Conservation (phyloP, 2,329 filamentous ascomycete genomes). For the Cryphonectria radicalis region DNA sequence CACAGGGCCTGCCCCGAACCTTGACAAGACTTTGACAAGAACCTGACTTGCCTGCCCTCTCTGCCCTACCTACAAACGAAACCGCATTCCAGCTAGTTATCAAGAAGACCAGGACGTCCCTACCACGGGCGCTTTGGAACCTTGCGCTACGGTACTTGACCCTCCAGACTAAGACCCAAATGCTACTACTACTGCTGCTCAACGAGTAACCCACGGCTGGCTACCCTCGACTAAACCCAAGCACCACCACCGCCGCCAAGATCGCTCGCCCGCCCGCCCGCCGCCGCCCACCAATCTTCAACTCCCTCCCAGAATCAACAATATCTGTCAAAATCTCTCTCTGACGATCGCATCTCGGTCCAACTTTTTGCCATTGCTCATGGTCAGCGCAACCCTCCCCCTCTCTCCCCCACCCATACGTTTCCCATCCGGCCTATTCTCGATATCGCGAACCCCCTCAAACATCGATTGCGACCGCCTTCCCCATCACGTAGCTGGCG, state of each 20-base stretch:
- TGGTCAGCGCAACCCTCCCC: background rate
- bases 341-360: background rate
- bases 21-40: background rate
- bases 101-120: conserved; percentile 3
- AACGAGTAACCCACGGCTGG: background rate
- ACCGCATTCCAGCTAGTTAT: conserved; percentile 12
- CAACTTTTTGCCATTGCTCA: background rate
- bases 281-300: background rate
- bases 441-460: background rate
- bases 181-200: background rate
- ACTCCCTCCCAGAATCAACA: background rate
- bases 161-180: background rate
- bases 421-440: background rate
- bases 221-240: background rate
- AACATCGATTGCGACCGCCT: conserved; percentile 1
- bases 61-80: conserved; percentile 3
- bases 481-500: conserved; percentile 4
- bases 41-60: background rate
- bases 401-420: background rate
- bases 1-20: background rate
- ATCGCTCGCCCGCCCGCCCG: background rate
- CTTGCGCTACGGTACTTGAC: background rate
- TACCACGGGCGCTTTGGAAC: background rate
- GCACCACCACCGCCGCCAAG: background rate
- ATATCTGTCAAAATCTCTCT: background rate